Conservation (phyloP, 202 grass and related monocot species). For the Zizania palustris region DNA sequence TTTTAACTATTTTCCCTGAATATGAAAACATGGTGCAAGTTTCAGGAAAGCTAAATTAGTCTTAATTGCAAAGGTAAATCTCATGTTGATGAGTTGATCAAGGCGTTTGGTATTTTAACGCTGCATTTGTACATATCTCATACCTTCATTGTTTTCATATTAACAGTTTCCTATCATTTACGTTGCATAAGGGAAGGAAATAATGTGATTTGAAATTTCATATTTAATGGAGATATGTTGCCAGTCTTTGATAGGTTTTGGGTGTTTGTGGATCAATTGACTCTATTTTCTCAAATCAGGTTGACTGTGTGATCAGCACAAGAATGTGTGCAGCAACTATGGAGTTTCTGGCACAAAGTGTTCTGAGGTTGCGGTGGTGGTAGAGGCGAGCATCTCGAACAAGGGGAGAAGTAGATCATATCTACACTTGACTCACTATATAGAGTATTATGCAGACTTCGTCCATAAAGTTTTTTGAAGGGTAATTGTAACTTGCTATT, state of each 20-base stretch:
- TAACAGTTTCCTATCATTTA: not conserved
- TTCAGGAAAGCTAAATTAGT: conserved; percentile 95
- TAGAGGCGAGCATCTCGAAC: no score
- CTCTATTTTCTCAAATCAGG: conserved; percentile 44
- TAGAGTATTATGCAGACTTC: no score
- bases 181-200: not conserved
- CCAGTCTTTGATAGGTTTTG: no score
- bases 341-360: no score
- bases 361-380: no score
- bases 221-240: conserved; percentile 7
- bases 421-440: no score
- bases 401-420: no score
- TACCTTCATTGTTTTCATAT: not conserved
- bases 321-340: no score
- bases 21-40: conserved; percentile 88
- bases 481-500: no score
- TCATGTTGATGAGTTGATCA: not conserved
- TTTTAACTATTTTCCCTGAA: no score
- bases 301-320: conserved; percentile 90
- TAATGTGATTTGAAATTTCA: not conserved
- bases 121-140: not conserved
- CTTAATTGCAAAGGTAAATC: conserved; percentile 74
- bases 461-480: no score
- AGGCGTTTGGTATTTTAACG: not conserved
- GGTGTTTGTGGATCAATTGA: conserved; percentile 13